These are phyloP conservation scores for Chlamydomonas sp. DNA, from an alignment of 139 green algal species.

Conservation along the genomic window DNA sequence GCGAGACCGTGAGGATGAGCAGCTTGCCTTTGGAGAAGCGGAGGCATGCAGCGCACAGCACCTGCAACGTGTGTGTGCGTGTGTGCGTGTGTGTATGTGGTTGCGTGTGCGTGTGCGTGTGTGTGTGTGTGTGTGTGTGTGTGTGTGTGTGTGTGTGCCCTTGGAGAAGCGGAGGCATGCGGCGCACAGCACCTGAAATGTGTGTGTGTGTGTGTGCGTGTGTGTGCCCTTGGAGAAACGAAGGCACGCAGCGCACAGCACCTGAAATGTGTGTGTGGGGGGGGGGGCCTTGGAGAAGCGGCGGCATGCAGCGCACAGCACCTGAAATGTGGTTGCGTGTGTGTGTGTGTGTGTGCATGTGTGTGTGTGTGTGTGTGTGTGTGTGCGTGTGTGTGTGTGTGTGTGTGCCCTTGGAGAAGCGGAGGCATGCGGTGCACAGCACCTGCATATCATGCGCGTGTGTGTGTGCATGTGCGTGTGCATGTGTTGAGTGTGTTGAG, in stretches of 20 bases:
- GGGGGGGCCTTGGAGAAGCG: neutral
- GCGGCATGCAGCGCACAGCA: neutral
- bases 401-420: no score
- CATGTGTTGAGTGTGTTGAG: neutral
- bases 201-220: neutral
- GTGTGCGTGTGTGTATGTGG: neutral
- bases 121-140: neutral
- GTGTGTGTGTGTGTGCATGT: neutral
- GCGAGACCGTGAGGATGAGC: neutral
- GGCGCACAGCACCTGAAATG: no score
- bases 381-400: neutral
- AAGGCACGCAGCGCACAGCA: neutral
- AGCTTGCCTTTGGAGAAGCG: conserved; percentile 2
- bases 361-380: neutral
- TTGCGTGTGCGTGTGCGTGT: neutral
- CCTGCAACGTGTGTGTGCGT: neutral
- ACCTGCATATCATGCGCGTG: neutral
- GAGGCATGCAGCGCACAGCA: neutral
- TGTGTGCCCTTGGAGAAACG: neutral
- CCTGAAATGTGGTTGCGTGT: neutral
- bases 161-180: no score
- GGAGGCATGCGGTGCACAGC: no score
- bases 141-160: neutral
- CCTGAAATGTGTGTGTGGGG: neutral
- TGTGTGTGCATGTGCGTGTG: neutral